These are phyloP conservation scores for Vigna nakashimae DNA, from an alignment of 306 rosid species.

Conservation along the genomic window DNA sequence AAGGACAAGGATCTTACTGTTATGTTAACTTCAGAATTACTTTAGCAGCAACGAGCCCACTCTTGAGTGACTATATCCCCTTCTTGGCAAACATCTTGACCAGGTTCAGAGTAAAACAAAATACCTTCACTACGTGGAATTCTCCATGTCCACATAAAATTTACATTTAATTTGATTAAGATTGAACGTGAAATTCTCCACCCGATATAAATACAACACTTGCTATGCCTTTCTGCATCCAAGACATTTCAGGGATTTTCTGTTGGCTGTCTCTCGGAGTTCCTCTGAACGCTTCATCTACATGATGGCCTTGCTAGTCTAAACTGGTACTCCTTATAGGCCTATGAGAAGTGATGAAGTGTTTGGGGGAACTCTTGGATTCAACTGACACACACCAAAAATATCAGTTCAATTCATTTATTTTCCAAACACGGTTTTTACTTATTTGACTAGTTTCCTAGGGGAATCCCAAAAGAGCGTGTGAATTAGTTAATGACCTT, in stretches of 20 bases:
- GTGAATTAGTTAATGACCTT: background rate
- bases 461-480: background rate
- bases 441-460: background rate
- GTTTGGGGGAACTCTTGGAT: slow-evolving; percentile 54
- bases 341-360: slow-evolving; percentile 38
- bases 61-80: background rate
- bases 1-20: background rate
- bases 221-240: background rate
- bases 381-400: slow-evolving; percentile 36
- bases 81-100: slow-evolving; percentile 29
- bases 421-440: background rate
- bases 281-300: slow-evolving; percentile 53
- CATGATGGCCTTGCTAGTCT: background rate
- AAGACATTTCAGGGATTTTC: background rate
- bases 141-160: slow-evolving; percentile 2
- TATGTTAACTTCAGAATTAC: background rate
- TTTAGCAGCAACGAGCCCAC: background rate
- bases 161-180: background rate
- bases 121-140: background rate
- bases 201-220: slow-evolving; percentile 9
- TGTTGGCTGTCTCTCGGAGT: slow-evolving; percentile 52
- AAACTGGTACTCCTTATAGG: background rate
- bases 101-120: slow-evolving; percentile 13
- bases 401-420: background rate
- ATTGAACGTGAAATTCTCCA: background rate